Conservation (phyloP, 2,329 filamentous ascomycete species). For the Metarhizium guizhouense region DNA sequence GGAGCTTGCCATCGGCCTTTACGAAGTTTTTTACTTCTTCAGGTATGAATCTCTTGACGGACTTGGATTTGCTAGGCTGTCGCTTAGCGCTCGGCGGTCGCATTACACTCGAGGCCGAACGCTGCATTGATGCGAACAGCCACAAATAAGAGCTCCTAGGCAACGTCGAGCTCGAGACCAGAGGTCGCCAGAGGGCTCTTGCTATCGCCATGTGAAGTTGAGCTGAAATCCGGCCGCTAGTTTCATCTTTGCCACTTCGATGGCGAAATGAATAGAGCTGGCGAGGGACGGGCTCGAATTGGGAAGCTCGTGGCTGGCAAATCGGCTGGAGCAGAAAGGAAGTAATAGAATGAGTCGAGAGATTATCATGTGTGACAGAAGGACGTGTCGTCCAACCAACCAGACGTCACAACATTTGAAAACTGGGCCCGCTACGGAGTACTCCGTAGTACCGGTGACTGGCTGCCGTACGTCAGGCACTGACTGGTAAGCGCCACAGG, state of each 20-base stretch:
- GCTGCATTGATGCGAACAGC: neutral
- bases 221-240: neutral
- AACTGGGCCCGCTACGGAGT: no score
- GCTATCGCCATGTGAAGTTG: constrained; percentile 16
- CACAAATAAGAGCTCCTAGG: neutral
- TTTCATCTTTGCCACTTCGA: constrained; percentile 9
- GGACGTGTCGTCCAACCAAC: neutral
- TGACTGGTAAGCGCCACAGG: neutral
- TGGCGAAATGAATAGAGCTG: neutral
- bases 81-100: neutral
- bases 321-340: neutral
- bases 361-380: neutral
- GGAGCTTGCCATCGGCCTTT: constrained; percentile 14
- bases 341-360: neutral
- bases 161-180: neutral
- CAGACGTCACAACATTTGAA: neutral
- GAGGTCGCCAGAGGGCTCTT: constrained; percentile 9
- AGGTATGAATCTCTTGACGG: constrained; percentile 13
- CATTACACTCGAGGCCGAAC: neutral
- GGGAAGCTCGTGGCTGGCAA: neutral
- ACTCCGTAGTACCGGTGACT: neutral
- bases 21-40: constrained; percentile 13
- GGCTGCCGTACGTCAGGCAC: neutral
- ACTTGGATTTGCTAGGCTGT: constrained; percentile 1
- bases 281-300: neutral